These are phyloP conservation scores for Neophaeococcomyces mojaviensis DNA, from an alignment of 2,329 filamentous ascomycete genomes.

Conservation along the genomic window DNA sequence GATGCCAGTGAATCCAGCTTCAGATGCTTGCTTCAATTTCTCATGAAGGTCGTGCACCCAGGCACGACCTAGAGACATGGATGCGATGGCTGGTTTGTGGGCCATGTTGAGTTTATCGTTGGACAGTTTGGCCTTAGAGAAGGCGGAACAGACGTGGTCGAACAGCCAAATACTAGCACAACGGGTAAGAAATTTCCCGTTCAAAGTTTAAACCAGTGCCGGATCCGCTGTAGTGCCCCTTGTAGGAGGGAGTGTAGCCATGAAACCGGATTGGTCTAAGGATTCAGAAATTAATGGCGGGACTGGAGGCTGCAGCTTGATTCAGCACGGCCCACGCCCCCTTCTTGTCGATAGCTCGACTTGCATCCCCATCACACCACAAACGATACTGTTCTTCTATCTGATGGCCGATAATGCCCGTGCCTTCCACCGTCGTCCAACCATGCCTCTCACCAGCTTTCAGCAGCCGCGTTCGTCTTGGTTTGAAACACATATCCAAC, in stretches of 20 bases:
- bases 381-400: conserved; percentile 34
- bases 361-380: conserved; percentile 29
- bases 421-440: conserved; percentile 36
- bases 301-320: conserved; percentile 28
- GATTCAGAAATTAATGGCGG: conserved; percentile 29
- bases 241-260: no score
- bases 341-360: conserved; percentile 22
- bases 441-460: conserved; percentile 27
- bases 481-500: conserved; percentile 40
- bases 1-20: conserved; percentile 61
- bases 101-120: background rate
- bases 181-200: no score
- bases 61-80: conserved; percentile 58
- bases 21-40: conserved; percentile 61
- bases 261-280: no score
- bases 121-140: no score
- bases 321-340: conserved; percentile 29
- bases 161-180: no score
- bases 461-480: conserved; percentile 31
- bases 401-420: conserved; percentile 36
- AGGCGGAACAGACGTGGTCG: no score
- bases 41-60: conserved; percentile 59
- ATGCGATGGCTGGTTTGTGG: background rate
- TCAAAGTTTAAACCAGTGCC: no score
- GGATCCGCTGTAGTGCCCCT: no score